Conservation (phyloP, 129 eudicot species). For the Chrysanthemum lavandulifolium region DNA sequence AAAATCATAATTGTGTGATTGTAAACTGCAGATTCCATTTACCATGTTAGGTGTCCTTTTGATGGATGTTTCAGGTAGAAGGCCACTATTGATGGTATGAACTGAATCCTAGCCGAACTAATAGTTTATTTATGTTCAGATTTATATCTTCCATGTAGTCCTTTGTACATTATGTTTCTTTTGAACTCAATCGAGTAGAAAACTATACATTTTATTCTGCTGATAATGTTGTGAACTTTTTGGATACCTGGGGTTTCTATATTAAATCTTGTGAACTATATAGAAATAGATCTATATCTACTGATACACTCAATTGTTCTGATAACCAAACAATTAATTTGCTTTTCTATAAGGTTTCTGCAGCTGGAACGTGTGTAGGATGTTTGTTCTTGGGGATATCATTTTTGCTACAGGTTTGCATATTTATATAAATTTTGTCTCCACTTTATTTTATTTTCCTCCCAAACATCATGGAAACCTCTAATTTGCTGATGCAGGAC, state of each 20-base stretch:
- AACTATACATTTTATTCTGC: background rate
- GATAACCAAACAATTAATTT: background rate
- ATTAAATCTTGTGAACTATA: background rate
- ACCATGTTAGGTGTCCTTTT: conserved; percentile 63
- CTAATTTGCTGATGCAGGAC: conserved; percentile 42
- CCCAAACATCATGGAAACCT: background rate
- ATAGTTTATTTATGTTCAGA: background rate
- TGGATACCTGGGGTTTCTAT: background rate
- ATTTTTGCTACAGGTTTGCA: conserved; percentile 70
- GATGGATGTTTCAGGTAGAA: conserved; percentile 84
- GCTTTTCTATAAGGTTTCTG: conserved; percentile 51
- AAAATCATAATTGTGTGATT: background rate
- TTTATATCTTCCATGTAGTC: background rate
- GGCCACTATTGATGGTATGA: conserved; percentile 70
- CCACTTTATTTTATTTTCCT: background rate
- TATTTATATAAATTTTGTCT: background rate
- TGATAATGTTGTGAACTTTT: background rate
- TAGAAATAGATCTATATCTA: too few relatives aligned
- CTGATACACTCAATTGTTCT: background rate
- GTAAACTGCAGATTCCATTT: conserved; percentile 65
- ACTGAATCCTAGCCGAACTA: background rate
- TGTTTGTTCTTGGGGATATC: conserved; percentile 66
- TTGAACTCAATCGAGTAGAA: background rate
- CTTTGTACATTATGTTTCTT: conserved; percentile 1
- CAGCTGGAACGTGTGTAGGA: conserved; percentile 77